Conservation (phyloP, 177 flowering plant genomes). For the Vitis hybrid region DNA sequence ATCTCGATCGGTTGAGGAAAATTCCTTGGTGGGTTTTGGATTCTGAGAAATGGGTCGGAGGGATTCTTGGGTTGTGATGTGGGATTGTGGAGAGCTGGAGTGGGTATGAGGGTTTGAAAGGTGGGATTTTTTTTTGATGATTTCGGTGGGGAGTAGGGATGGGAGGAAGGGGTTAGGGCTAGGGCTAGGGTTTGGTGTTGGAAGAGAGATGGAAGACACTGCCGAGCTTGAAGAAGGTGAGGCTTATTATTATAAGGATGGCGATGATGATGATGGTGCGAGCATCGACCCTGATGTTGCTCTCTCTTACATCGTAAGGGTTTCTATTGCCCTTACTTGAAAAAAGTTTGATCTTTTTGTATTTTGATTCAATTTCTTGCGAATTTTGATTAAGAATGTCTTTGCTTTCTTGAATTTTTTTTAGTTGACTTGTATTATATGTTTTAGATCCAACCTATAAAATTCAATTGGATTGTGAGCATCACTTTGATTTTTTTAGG, state of each 20-base stretch:
- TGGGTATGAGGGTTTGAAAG: conserved; percentile 14
- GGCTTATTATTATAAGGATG: conserved; percentile 42
- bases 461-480: neutral
- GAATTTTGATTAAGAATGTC: neutral
- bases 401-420: neutral
- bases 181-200: conserved; percentile 44
- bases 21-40: conserved; percentile 24
- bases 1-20: conserved; percentile 26
- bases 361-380: neutral
- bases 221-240: conserved; percentile 85
- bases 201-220: conserved; percentile 48
- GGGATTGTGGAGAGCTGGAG: conserved; percentile 11
- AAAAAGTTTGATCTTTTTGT: neutral
- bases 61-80: conserved; percentile 22
- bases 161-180: conserved; percentile 57
- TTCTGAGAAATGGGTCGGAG: conserved; percentile 25
- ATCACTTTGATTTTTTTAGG: neutral
- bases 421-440: conserved; percentile 9
- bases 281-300: conserved; percentile 61
- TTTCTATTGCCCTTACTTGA: neutral
- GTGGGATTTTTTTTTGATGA: conserved; percentile 29
- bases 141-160: conserved; percentile 53
- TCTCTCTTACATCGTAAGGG: conserved; percentile 70
- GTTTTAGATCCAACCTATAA: conserved; percentile 16
- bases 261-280: conserved; percentile 33